phyloP scores from a whole-genome alignment of 2,329 filamentous ascomycete genomes.

The Paradendryphiella salina region DNA sequence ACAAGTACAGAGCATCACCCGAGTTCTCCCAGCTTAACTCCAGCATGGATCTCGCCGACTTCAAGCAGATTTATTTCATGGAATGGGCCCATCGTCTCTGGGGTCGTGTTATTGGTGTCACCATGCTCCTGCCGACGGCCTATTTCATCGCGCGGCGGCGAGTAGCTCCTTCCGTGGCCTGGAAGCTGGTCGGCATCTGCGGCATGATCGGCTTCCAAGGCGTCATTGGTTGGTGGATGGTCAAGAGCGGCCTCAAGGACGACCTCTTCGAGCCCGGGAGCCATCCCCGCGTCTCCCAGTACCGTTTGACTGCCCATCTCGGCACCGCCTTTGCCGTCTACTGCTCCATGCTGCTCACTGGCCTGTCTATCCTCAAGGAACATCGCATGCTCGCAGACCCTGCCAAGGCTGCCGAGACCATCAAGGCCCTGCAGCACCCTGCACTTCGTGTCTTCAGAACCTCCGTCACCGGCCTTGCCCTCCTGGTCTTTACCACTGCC shows the following conservation, averaged over 20 bases:
- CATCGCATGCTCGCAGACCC: slow-evolving; percentile 72
- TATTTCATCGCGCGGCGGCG: slow-evolving; percentile 84
- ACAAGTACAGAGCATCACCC: slow-evolving; percentile 87
- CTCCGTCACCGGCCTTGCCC: slow-evolving; percentile 69
- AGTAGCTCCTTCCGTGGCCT: slow-evolving; percentile 77
- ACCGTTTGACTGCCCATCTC: slow-evolving; percentile 86
- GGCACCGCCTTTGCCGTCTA: slow-evolving; percentile 92
- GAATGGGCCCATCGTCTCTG: slow-evolving; percentile 96
- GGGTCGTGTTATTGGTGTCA: slow-evolving; percentile 87
- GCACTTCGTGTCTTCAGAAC: slow-evolving; percentile 73
- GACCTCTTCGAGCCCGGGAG: slow-evolving; percentile 90
- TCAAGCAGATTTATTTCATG: slow-evolving; percentile 99
- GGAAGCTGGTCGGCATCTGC: slow-evolving; percentile 79
- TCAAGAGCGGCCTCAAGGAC: slow-evolving; percentile 92
- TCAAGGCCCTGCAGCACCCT: slow-evolving; percentile 65
- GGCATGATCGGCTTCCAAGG: slow-evolving; percentile 92
- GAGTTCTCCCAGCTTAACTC: slow-evolving; percentile 93
- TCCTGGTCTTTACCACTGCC: slow-evolving; percentile 82
- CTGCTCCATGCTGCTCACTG: slow-evolving; percentile 89
- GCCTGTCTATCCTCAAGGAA: slow-evolving; percentile 79
- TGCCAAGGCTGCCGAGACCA: slow-evolving; percentile 60
- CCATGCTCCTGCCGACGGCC: slow-evolving; percentile 82
- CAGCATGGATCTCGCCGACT: slow-evolving; percentile 88
- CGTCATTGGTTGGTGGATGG: slow-evolving; percentile 99
- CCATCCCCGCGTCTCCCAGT: slow-evolving; percentile 92